Conservation (phyloP, 2,329 filamentous ascomycete genomes). For the Zasmidium citrigriseum region DNA sequence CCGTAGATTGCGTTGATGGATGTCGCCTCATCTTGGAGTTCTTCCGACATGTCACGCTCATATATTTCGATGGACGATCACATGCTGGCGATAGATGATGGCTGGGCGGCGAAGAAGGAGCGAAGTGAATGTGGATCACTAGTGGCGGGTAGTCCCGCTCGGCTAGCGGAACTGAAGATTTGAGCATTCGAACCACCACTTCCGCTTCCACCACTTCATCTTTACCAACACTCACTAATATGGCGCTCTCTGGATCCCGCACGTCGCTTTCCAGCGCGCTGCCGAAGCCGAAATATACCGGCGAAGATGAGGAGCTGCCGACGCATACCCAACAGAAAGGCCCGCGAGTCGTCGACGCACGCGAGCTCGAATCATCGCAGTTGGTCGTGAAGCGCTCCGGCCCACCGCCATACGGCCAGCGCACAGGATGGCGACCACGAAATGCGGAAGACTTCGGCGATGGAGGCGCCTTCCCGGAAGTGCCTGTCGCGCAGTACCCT, state of each 20-base stretch:
- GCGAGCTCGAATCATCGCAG: slow-evolving; percentile 80
- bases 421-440: slow-evolving; percentile 87
- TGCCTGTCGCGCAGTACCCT: slow-evolving; percentile 91
- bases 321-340: slow-evolving; percentile 72
- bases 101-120: neutral
- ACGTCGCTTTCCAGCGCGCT: slow-evolving; percentile 73
- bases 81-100: neutral
- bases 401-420: slow-evolving; percentile 84
- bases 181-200: neutral
- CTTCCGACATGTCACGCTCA: slow-evolving; percentile 33
- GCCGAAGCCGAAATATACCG: slow-evolving; percentile 87
- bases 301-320: slow-evolving; percentile 81
- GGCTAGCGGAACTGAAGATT: neutral
- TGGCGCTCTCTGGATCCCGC: slow-evolving; percentile 24
- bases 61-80: neutral
- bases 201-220: neutral
- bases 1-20: slow-evolving; percentile 86
- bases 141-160: neutral
- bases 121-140: neutral
- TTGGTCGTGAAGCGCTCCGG: slow-evolving; percentile 80
- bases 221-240: slow-evolving; percentile 9
- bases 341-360: slow-evolving; percentile 77
- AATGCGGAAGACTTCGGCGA: slow-evolving; percentile 90
- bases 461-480: slow-evolving; percentile 93
- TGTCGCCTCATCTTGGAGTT: slow-evolving; percentile 71